Conservation (phyloP, 1,284 basidiomycete species). For the Ustilago lituana region DNA sequence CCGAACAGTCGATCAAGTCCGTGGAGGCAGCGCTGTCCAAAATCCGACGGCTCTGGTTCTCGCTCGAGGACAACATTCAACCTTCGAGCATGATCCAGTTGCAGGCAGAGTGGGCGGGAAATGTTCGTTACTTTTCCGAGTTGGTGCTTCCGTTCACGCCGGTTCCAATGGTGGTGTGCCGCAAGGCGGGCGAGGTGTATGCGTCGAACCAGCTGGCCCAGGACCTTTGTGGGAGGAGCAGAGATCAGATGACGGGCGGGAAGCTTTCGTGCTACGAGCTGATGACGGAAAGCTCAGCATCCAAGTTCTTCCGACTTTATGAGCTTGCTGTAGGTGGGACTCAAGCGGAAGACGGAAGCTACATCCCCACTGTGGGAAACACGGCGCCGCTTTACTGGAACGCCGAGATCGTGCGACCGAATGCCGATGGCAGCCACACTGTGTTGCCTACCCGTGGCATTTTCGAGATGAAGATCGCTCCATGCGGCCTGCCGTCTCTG, state of each 20-base stretch:
- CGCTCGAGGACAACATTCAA: slow-evolving; percentile 50
- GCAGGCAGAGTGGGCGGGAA: slow-evolving; percentile 51
- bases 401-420: slow-evolving; percentile 36
- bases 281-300: slow-evolving; percentile 48
- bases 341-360: slow-evolving; percentile 28
- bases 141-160: slow-evolving; percentile 46
- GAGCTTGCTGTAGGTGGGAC: slow-evolving; percentile 33
- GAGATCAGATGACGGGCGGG: slow-evolving; percentile 37
- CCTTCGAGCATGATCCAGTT: slow-evolving; percentile 48
- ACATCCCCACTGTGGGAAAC: slow-evolving; percentile 18
- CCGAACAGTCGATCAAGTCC: slow-evolving; percentile 39
- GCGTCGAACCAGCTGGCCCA: slow-evolving; percentile 40
- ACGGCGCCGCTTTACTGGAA: slow-evolving; percentile 44
- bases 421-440: slow-evolving; percentile 4
- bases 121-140: slow-evolving; percentile 43
- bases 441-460: slow-evolving; percentile 30
- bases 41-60: slow-evolving; percentile 47
- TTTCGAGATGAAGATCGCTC: slow-evolving; percentile 55
- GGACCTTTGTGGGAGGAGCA: slow-evolving; percentile 25
- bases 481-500: slow-evolving; percentile 46
- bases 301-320: slow-evolving; percentile 45
- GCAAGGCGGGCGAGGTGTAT: slow-evolving; percentile 51
- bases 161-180: slow-evolving; percentile 45
- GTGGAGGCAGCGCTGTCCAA: slow-evolving; percentile 46
- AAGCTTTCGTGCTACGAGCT: slow-evolving; percentile 44